Evolutionary conservation across 2,329 filamentous ascomycete genomes (phyloP).

Genomic region (Epichloe sp.): DNA sequence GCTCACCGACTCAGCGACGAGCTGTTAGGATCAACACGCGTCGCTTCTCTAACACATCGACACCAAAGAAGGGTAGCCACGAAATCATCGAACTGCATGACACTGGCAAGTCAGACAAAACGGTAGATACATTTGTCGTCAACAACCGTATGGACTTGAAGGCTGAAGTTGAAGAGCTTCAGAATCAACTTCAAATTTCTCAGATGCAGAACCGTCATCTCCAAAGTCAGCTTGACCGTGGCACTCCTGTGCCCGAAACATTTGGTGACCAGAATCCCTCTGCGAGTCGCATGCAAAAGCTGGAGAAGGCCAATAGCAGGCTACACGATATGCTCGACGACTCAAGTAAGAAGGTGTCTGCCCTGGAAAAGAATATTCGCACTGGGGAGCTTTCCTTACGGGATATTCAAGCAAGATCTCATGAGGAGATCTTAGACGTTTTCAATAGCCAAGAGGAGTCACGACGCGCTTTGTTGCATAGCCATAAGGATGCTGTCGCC

Average conservation of each 20-base stretch:
- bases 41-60: slow-evolving; percentile 62
- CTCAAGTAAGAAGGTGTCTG: slow-evolving; percentile 82
- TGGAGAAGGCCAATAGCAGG: slow-evolving; percentile 82
- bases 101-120: slow-evolving; percentile 73
- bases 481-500: slow-evolving; percentile 72
- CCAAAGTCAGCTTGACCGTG: slow-evolving; percentile 70
- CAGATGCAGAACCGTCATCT: slow-evolving; percentile 94
- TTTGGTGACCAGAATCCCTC: slow-evolving; percentile 72
- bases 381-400: slow-evolving; percentile 79
- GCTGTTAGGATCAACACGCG: slow-evolving; percentile 38
- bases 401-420: slow-evolving; percentile 83
- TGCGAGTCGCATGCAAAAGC: slow-evolving; percentile 68
- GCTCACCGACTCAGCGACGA: slow-evolving; percentile 61
- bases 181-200: slow-evolving; percentile 84
- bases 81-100: slow-evolving; percentile 49
- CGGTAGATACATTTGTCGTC: slow-evolving; percentile 65
- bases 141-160: slow-evolving; percentile 87
- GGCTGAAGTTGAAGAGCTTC: slow-evolving; percentile 78
- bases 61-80: slow-evolving; percentile 60
- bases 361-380: slow-evolving; percentile 73
- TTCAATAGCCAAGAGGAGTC: slow-evolving; percentile 90
- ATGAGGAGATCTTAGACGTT: slow-evolving; percentile 86
- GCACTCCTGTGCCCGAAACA: slow-evolving; percentile 47
- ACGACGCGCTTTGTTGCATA: slow-evolving; percentile 64
- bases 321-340: slow-evolving; percentile 92